Conservation (phyloP, 2,329 filamentous ascomycete species). For the Xylariaceae sp. region DNA sequence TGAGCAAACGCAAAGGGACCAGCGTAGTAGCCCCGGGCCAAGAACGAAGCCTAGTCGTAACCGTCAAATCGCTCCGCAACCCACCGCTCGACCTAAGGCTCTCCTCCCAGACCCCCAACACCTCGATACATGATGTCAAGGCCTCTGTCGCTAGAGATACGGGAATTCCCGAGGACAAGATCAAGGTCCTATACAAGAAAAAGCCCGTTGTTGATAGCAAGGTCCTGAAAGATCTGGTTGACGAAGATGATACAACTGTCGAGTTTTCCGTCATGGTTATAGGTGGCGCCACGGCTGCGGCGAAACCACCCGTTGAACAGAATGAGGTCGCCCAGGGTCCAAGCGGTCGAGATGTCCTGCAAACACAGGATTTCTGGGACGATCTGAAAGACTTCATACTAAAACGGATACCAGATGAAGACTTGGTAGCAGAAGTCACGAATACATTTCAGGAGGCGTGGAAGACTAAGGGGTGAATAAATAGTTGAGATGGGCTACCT, state of each 20-base stretch:
- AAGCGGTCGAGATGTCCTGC: conserved; percentile 58
- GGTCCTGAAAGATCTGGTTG: conserved; percentile 68
- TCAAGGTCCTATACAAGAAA: conserved; percentile 82
- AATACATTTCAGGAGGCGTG: conserved; percentile 68
- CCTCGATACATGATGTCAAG: conserved; percentile 77
- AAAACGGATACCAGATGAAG: conserved; percentile 71
- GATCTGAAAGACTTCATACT: conserved; percentile 78
- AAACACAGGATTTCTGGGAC: conserved; percentile 75
- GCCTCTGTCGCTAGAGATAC: conserved; percentile 60
- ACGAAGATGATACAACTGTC: conserved; percentile 46
- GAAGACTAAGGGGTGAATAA: conserved; percentile 44
- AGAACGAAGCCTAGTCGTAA: conserved; percentile 53
- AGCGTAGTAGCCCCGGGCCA: conserved; percentile 48
- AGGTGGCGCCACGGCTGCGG: conserved; percentile 57
- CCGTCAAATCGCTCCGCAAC: conserved; percentile 73
- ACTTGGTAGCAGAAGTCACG: conserved; percentile 59
- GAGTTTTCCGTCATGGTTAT: conserved; percentile 89
- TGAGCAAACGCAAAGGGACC: conserved; percentile 42
- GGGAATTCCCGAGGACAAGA: conserved; percentile 65
- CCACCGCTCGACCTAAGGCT: conserved; percentile 66
- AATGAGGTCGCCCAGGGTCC: conserved; percentile 47
- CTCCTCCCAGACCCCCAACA: conserved; percentile 57
- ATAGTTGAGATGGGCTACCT: not conserved
- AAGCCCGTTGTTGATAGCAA: conserved; percentile 79
- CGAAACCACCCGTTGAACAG: conserved; percentile 38